Conservation (phyloP, 2,329 filamentous ascomycete species). For the Helotiales sp. region DNA sequence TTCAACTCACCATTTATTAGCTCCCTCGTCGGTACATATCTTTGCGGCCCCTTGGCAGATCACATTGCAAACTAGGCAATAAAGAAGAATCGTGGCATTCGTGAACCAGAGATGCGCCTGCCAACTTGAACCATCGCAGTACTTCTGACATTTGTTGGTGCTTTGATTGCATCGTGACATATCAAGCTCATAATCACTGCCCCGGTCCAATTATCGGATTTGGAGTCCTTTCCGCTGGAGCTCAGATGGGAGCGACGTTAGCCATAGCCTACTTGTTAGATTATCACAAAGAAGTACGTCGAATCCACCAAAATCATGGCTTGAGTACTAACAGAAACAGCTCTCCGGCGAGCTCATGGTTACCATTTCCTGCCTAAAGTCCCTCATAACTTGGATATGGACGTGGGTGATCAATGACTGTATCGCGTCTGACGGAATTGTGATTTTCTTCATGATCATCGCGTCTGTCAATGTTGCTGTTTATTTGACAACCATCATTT, state of each 20-base stretch:
- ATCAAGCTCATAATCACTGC: constrained; percentile 38
- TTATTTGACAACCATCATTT: constrained; percentile 22
- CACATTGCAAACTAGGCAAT: constrained; percentile 48
- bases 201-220: constrained; percentile 37
- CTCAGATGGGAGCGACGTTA: neutral
- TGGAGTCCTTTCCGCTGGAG: constrained; percentile 27
- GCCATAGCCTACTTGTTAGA: neutral
- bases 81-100: constrained; percentile 56
- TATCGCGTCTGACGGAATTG: constrained; percentile 24
- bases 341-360: constrained; percentile 42
- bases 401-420: constrained; percentile 36
- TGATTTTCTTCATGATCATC: constrained; percentile 30
- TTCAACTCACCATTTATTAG: constrained; percentile 30
- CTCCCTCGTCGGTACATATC: constrained; percentile 27
- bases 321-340: constrained; percentile 38
- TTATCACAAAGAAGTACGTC: neutral
- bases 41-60: constrained; percentile 29
- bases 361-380: constrained; percentile 39
- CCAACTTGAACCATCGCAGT: constrained; percentile 43
- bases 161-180: constrained; percentile 33
- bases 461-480: constrained; percentile 27
- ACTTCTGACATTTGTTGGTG: constrained; percentile 39
- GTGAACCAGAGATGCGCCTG: constrained; percentile 63
- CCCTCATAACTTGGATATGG: constrained; percentile 41
- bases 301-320: constrained; percentile 34